Conservation (phyloP, 306 rosid genomes). For the Trifolium subterraneum region DNA sequence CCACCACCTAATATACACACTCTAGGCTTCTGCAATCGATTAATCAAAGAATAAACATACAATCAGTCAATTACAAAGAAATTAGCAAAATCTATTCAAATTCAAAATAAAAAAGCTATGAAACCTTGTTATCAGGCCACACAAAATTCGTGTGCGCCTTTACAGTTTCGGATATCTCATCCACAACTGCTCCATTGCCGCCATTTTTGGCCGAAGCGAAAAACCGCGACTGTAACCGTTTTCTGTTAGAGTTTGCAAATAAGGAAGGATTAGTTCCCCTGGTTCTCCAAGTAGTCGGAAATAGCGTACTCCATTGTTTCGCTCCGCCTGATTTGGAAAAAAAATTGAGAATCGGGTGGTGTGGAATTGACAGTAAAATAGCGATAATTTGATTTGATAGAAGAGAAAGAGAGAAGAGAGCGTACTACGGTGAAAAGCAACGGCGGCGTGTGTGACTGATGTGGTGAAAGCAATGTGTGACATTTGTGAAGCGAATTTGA, state of each 20-base stretch:
- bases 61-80: slow-evolving; percentile 19
- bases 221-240: slow-evolving; percentile 45
- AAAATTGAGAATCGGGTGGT: not conserved
- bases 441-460: slow-evolving; percentile 52
- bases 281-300: slow-evolving; percentile 47
- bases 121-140: slow-evolving; percentile 80
- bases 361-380: not conserved
- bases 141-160: slow-evolving; percentile 51
- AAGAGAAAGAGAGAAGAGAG: slow-evolving; percentile 38
- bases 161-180: slow-evolving; percentile 57
- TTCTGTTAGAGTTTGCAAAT: slow-evolving; percentile 43
- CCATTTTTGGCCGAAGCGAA: slow-evolving; percentile 47
- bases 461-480: slow-evolving; percentile 40
- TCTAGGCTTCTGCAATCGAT: slow-evolving; percentile 70
- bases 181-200: slow-evolving; percentile 52
- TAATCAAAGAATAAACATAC: not conserved
- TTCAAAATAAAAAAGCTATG: not conserved
- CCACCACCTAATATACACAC: slow-evolving; percentile 97
- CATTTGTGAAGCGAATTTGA: slow-evolving; percentile 33
- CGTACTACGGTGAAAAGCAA: slow-evolving; percentile 53
- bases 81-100: not conserved
- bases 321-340: slow-evolving; percentile 44
- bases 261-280: slow-evolving; percentile 41
- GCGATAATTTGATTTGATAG: not conserved
- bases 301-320: slow-evolving; percentile 49